Evolutionary conservation across 1,284 basidiomycete genomes (phyloP).

Genomic region (Sanghuangporus weigelae): DNA sequence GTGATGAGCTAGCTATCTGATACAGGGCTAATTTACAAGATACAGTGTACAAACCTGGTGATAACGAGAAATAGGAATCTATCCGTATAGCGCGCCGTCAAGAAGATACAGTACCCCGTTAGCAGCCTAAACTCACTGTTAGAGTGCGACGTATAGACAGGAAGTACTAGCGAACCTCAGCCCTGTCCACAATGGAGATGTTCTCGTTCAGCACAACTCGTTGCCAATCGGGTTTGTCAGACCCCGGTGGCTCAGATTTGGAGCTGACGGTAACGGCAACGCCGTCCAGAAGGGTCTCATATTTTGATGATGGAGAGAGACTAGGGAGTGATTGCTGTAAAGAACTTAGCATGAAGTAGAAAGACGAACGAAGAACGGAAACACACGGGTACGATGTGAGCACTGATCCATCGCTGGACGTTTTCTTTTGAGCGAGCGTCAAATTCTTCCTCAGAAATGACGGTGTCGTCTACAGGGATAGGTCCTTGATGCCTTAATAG

Average conservation of each 20-base stretch:
- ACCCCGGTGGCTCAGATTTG: constrained; percentile 30
- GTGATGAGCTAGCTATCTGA: too few species aligned
- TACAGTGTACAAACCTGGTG: background rate
- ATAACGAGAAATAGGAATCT: background rate
- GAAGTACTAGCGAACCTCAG: constrained; percentile 40
- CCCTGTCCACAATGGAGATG: constrained; percentile 48
- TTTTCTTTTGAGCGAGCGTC: constrained; percentile 54
- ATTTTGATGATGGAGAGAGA: constrained; percentile 32
- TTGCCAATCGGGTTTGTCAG: constrained; percentile 47
- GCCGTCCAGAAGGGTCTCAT: constrained; percentile 48
- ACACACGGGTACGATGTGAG: constrained; percentile 65
- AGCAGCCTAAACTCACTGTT: constrained; percentile 39
- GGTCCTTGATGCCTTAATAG: constrained; percentile 56
- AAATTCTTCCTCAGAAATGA: constrained; percentile 58
- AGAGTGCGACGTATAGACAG: background rate
- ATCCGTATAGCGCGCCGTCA: constrained; percentile 48
- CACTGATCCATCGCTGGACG: constrained; percentile 66
- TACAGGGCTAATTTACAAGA: background rate
- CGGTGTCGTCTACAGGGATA: constrained; percentile 34
- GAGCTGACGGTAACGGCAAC: constrained; percentile 47
- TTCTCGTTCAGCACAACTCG: constrained; percentile 49
- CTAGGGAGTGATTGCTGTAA: constrained; percentile 38
- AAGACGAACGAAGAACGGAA: background rate
- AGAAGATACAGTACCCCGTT: constrained; percentile 71
- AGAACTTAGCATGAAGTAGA: too few species aligned